Base-by-base conservation (phyloP, 73 alveolate species). In the Paramecium pentaurelia region DNA sequence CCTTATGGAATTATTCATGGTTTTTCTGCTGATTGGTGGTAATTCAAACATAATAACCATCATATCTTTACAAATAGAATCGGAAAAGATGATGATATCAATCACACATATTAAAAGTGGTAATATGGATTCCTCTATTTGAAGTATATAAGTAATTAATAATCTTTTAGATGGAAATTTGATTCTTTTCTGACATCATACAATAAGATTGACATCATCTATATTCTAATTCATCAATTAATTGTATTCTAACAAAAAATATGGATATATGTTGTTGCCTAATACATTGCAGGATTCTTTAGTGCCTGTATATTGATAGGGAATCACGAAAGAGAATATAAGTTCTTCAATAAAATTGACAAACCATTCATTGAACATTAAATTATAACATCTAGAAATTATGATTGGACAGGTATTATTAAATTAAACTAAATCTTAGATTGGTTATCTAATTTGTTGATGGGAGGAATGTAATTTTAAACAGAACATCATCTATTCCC, bases 401-500 rank as follows among this genome's bases (percentile, higher is more conserved):
- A 87, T 68, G 93, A 59, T 70, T 87, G 86, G 75, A 87, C 84
- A 22, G 86, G 93, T 36, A 40, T 27, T 80, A 3, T 20, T 4
- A 14, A 9, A 25, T 18, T 4, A 18, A 51, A n/a, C 20, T 22
- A 12, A 77, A 36, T 28, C 2, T 40, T 80, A 80, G 91, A 80
- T 49, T 80, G 91, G 91, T 42, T 89, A 5, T 70, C 94, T 4
- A 89, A 71, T 77, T 30, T 89, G 22, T 44, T 89, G 71, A 89
- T 89, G 94, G 94, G 94, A 34, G 94, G 94, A n/a, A 89, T 89
- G 94, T 73, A 89, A 71, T 89, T 71, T 60, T 60, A 89, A 51
- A 89, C 94, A 14, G 94, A 89, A 30, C 94, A 89, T 47, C 94
- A 89, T 44, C 34, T 89, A 37, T 89, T 89, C 47, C 94, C 94